A percentile compares a stretch with the other conserved stretches of the same genome.
These are phyloP conservation scores for Phytophthora pseudosyringae DNA, from an alignment of 352 stramenopile genomes.

Conservation along the genomic window DNA sequence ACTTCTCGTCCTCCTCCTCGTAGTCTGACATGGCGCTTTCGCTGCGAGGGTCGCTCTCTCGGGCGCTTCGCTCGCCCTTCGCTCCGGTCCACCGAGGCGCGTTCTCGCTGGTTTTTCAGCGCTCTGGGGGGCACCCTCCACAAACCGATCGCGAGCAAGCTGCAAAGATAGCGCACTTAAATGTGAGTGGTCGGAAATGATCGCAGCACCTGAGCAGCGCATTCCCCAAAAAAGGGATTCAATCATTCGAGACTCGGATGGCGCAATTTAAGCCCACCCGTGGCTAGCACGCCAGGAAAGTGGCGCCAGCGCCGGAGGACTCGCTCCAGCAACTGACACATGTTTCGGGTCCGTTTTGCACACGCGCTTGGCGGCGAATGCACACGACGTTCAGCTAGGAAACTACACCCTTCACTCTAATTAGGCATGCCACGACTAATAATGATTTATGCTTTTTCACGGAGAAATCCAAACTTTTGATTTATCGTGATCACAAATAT, in stretches of 20 bases:
- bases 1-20: constrained; percentile 92
- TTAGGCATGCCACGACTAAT: no score
- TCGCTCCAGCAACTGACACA: no score
- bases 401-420: no score
- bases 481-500: no score
- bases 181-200: constrained; percentile 11
- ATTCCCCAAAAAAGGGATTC: no score
- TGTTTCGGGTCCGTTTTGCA: no score
- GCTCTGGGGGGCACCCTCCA: constrained; percentile 26
- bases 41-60: constrained; percentile 10
- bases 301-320: neutral
- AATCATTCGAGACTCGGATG: constrained; percentile 2
- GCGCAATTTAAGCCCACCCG: constrained; percentile 17
- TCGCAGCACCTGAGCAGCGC: neutral
- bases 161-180: constrained; percentile 41
- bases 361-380: no score
- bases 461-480: no score
- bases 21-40: constrained; percentile 84
- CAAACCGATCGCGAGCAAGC: constrained; percentile 29
- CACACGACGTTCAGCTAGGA: no score
- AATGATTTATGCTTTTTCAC: no score
- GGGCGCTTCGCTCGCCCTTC: constrained; percentile 14
- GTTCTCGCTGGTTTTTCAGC: constrained; percentile 23
- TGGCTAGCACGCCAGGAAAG: neutral
- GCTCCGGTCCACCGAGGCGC: constrained; percentile 41